phyloP scores from a whole-genome alignment of 176 grass and related monocot species.

The Aegilops bicornis region DNA sequence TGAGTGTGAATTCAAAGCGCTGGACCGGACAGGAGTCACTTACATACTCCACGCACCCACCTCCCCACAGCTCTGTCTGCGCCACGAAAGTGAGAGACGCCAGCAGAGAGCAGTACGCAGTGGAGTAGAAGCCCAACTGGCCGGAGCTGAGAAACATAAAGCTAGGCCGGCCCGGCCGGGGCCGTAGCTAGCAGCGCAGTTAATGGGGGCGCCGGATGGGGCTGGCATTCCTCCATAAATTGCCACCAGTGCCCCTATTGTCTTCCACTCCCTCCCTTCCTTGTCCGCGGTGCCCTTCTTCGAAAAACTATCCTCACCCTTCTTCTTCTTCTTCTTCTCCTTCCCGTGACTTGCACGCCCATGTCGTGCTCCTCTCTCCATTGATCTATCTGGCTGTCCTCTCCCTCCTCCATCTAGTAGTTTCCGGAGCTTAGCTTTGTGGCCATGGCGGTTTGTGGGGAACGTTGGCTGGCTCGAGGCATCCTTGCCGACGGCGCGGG shows the following conservation, averaged over 20 bases:
- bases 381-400: background rate
- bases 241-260: slow-evolving; percentile 44
- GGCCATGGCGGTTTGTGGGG: slow-evolving; percentile 71
- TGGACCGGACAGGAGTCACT: slow-evolving; percentile 26
- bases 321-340: slow-evolving; percentile 3
- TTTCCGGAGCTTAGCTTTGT: background rate
- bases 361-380: background rate
- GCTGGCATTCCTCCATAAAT: slow-evolving; percentile 69
- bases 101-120: slow-evolving; percentile 1
- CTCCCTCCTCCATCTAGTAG: background rate
- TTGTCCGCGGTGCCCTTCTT: background rate
- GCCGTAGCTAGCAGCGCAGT: slow-evolving; percentile 14
- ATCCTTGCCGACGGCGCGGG: slow-evolving; percentile 4
- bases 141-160: slow-evolving; percentile 25
- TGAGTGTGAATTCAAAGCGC: slow-evolving; percentile 37
- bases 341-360: slow-evolving; percentile 16
- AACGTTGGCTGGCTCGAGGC: slow-evolving; percentile 98
- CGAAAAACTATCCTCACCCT: slow-evolving; percentile 21
- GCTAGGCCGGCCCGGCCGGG: background rate
- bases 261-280: background rate
- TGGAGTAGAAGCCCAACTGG: slow-evolving; percentile 18
- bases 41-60: background rate
- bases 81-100: slow-evolving; percentile 26
- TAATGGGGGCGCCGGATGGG: slow-evolving; percentile 59
- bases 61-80: slow-evolving; percentile 11